A percentile compares a stretch with the other conserved stretches of the same genome.
Conservation (phyloP, 176 grass and related monocot species). For the Triticum dicoccoides region DNA sequence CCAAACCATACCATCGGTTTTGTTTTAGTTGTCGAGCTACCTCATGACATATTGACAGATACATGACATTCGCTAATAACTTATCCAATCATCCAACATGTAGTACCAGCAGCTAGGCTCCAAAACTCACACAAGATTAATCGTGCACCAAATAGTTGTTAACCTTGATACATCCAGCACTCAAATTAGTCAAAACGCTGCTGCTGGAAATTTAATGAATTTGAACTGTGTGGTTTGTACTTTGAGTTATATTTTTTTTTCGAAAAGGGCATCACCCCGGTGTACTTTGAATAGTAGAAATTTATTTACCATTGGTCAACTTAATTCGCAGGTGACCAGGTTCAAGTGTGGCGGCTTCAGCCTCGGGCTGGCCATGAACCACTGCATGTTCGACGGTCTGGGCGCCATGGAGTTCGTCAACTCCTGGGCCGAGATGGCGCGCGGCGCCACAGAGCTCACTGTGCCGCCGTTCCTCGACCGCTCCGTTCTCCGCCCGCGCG, state of each 20-base stretch:
- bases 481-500: constrained; percentile 43
- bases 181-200: not conserved
- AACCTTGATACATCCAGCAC: not conserved
- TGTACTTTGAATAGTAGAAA: not conserved
- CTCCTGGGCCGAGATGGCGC: constrained; percentile 91
- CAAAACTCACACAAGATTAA: not conserved
- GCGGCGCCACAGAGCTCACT: constrained; percentile 54
- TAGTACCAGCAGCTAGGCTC: not conserved
- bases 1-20: not conserved
- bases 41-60: not conserved
- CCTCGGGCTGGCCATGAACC: constrained; percentile 79
- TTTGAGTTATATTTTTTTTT: not conserved
- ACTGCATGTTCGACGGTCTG: constrained; percentile 96
- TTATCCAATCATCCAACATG: not conserved
- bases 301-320: not conserved
- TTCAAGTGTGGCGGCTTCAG: constrained; percentile 85
- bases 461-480: constrained; percentile 79
- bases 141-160: not conserved
- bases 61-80: not conserved
- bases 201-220: not conserved
- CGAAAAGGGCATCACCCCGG: no score
- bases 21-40: not conserved
- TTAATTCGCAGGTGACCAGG: constrained; percentile 57
- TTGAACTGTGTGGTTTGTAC: not conserved
- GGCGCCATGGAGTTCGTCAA: constrained; percentile 97